A percentile compares a stretch with the other conserved stretches of the same genome.
Evolutionary conservation across 371 early-diverging fungal species (phyloP).

Genomic region (Actinomortierella ambigua): DNA sequence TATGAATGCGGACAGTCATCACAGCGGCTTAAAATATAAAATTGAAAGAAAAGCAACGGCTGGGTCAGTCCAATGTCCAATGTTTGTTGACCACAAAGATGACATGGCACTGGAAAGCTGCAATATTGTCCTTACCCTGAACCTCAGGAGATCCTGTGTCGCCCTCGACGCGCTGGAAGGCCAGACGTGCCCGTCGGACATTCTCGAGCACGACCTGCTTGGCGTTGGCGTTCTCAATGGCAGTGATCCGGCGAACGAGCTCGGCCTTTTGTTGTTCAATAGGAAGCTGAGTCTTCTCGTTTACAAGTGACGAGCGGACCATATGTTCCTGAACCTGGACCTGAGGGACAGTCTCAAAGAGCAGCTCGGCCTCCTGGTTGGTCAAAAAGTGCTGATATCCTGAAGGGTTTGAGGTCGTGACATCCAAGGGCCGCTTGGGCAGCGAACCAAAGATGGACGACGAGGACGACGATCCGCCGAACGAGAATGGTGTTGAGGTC

Average conservation of each 20-base stretch:
- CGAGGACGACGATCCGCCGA: constrained; percentile 14
- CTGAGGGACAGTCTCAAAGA: constrained; percentile 67
- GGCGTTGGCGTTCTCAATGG: constrained; percentile 80
- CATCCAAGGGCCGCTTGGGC: constrained; percentile 23
- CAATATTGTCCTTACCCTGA: constrained; percentile 68
- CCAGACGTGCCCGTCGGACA: constrained; percentile 70
- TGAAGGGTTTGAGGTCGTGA: constrained; percentile 38
- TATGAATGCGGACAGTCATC: constrained; percentile 88
- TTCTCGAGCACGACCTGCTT: constrained; percentile 81
- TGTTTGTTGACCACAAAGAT: too few relatives aligned
- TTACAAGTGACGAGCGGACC: constrained; percentile 28
- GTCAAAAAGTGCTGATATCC: constrained; percentile 60
- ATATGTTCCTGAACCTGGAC: constrained; percentile 50
- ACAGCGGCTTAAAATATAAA: constrained; percentile 73
- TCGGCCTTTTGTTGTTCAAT: constrained; percentile 63
- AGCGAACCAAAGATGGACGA: constrained; percentile 35
- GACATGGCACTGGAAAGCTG: too few relatives aligned
- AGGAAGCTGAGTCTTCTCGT: constrained; percentile 32
- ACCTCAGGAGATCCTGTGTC: constrained; percentile 96
- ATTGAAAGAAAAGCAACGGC: too few relatives aligned
- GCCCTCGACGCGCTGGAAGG: constrained; percentile 76
- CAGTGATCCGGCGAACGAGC: constrained; percentile 73
- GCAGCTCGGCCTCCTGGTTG: constrained; percentile 52
- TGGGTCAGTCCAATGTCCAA: too few relatives aligned
- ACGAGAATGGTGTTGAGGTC: constrained; percentile 13